Conservation (phyloP, 495 filamentous ascomycete species). For the Podospora anserina region DNA sequence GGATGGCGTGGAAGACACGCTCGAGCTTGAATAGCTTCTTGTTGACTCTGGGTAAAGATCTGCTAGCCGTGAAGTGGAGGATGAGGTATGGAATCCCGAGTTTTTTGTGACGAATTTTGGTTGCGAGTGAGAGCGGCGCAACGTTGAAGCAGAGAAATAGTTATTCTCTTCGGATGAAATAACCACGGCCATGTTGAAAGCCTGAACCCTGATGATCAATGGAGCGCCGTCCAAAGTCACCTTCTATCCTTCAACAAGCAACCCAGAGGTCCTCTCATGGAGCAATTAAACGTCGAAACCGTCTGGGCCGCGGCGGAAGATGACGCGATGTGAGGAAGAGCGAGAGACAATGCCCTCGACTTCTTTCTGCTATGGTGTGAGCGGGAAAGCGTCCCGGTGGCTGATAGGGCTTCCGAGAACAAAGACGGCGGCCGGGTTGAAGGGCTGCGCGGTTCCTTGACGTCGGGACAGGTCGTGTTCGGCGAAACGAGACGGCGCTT, state of each 20-base stretch:
- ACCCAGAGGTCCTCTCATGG: slow-evolving; percentile 27
- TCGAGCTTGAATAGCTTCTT: slow-evolving; percentile 39
- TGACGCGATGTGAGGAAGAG: neutral
- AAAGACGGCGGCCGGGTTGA: slow-evolving; percentile 26
- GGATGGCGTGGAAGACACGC: slow-evolving; percentile 48
- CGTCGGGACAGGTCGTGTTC: slow-evolving; percentile 15
- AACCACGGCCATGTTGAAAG: slow-evolving; percentile 45
- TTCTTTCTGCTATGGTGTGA: slow-evolving; percentile 15
- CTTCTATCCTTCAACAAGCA: slow-evolving; percentile 29
- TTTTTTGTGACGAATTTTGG: slow-evolving; percentile 39
- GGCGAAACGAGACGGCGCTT: slow-evolving; percentile 8
- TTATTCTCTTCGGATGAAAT: slow-evolving; percentile 44
- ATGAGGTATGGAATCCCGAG: slow-evolving; percentile 39
- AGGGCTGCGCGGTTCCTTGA: slow-evolving; percentile 8
- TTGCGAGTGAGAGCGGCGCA: slow-evolving; percentile 51
- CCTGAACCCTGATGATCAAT: slow-evolving; percentile 20
- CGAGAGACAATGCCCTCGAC: neutral
- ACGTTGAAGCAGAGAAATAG: slow-evolving; percentile 41
- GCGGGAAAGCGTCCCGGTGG: slow-evolving; percentile 14
- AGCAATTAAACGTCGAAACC: neutral
- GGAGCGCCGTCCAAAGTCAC: slow-evolving; percentile 30
- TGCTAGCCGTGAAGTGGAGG: slow-evolving; percentile 43
- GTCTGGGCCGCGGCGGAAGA: neutral
- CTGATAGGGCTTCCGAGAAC: slow-evolving; percentile 20
- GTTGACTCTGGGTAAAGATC: slow-evolving; percentile 36